Evolutionary conservation across 2,329 filamentous ascomycete species (phyloP), one percentile per base, ranked within the genome.

Genomic region (Paracoccidioides brasiliensis): DNA sequence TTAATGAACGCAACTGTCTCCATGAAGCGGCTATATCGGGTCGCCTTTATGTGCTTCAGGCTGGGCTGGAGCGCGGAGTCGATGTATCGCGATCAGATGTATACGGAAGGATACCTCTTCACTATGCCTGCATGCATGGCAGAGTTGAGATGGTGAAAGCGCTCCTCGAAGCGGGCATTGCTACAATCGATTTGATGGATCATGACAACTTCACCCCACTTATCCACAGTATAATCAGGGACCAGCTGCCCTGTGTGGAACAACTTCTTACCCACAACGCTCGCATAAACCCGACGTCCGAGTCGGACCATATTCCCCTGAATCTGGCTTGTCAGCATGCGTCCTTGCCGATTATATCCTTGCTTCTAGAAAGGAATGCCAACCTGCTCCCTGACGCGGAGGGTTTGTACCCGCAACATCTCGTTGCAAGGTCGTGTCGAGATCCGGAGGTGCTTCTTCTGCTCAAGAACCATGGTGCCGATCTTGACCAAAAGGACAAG

Each of bases 1-100:
- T 98, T 69, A 98, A 97, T 64, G 91, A 96, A 73, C 81, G 93
- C 43, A 98, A 96, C 65, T 95, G 90, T 66, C 77, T 98, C 49
- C 93, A 98, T 64, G 93, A 97, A 72, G 88, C 93, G n/a, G 86
- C 90, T 0, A 96, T 97, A 53, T 95, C 94, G 58, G 90, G 90
- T 22, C 90, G 90, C 64, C 74, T 80, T 8, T 84, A 87, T 62
- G 86, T 96, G 35, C 75, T 97, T 57, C 76, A 81, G 52, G 83
- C 86, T 60, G 90, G 86, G 3, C 75, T 98, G n/a, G 75, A 80
- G 1, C 82, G 80, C 48, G 82, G 81, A 4, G 89, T 96, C 38
- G 83, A 90, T 59, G 83, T 90, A 30, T 83, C 83, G 56, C 80
- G 87, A 53, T 86, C 86, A 2, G 93, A 98, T 72, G 90, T 96